Evolutionary conservation across 352 stramenopile species (phyloP), one percentile per base, ranked within the genome.

Genomic region (Globisporangium canariense): DNA sequence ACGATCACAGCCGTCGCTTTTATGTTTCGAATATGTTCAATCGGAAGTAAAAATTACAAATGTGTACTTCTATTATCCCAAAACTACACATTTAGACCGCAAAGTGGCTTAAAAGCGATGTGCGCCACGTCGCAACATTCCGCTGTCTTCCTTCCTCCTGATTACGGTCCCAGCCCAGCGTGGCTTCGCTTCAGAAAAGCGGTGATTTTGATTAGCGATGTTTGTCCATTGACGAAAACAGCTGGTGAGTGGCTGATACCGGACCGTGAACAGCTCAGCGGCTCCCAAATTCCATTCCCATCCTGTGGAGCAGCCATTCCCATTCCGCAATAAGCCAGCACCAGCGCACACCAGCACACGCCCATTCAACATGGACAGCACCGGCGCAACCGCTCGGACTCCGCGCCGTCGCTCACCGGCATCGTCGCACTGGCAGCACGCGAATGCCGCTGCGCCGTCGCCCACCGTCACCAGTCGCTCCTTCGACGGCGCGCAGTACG

Each of bases 341-440:
- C 3, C 52, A 20, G 36, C 30, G 30, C 30, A 30, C 52, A 30
- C 22, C 52, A 36, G 32, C 36, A 41, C 36, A 41, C 36, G 36
- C 49, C 22, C 22, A 9, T 34, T 11, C 57, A 14, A 4, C 14
- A 94, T 94, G 86, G 83, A 94, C 75, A 91, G 81, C 76, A 89
- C 81, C 6, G 86, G 86, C 18, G 86, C 86, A 11, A 94, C 81
- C 22, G 82, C 78, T 20, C 77, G 84, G 55, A 94, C 86, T 45
- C 86, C 86, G 47, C 75, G 78, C 50, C 79, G 77, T 34, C 78
- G 76, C 28, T 74, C 71, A 46, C 66, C 66, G n/a, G 45, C 64
- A 9, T 60, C 68, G 9, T 66, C 65, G 13, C 70, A 65, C 28
- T 64, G 32, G 63, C 46, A 22, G 25, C 59, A 22, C 51, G 60